A percentile compares a stretch with the other conserved stretches of the same genome.
phyloP scores from a whole-genome alignment of 2,329 filamentous ascomycete species.

The Nannizziopsis arthrosporioides region DNA sequence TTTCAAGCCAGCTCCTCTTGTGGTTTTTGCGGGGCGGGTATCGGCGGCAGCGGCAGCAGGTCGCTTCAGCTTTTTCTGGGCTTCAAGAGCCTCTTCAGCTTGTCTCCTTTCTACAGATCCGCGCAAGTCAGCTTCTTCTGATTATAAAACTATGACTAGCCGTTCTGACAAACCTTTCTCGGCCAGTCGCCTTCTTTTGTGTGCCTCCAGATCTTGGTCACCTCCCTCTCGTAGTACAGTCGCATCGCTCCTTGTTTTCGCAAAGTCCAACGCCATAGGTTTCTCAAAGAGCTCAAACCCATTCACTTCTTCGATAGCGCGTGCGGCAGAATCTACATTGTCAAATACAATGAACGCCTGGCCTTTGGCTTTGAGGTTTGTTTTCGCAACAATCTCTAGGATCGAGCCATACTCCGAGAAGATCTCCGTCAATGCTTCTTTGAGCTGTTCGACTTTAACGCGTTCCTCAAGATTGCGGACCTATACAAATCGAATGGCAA shows the following conservation, averaged over 20 bases:
- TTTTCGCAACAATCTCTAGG: constrained; percentile 76
- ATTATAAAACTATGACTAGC: background rate
- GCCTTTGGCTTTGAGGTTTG: constrained; percentile 80
- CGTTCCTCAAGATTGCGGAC: constrained; percentile 82
- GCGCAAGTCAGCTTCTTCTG: background rate
- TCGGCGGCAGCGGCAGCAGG: constrained; percentile 37
- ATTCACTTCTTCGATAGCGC: constrained; percentile 78
- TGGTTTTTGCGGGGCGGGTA: constrained; percentile 55
- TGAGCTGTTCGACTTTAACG: constrained; percentile 68
- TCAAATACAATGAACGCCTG: constrained; percentile 95
- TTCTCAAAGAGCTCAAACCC: constrained; percentile 91
- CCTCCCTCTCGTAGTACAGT: constrained; percentile 64
- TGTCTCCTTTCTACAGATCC: constrained; percentile 55
- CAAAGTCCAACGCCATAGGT: constrained; percentile 73
- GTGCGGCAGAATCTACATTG: constrained; percentile 60
- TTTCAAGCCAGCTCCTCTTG: constrained; percentile 64
- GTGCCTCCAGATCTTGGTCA: constrained; percentile 70
- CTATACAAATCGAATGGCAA: constrained; percentile 21
- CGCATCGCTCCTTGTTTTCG: constrained; percentile 74
- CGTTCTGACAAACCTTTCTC: constrained; percentile 59
- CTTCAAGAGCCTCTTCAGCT: constrained; percentile 66
- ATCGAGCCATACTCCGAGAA: constrained; percentile 84
- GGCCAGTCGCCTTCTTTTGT: constrained; percentile 71
- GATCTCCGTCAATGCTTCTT: constrained; percentile 59
- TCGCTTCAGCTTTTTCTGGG: constrained; percentile 64